A percentile compares a stretch with the other conserved stretches of the same genome.
Conservation (phyloP, 176 grass and related monocot genomes). For the Aegilops speltoides region DNA sequence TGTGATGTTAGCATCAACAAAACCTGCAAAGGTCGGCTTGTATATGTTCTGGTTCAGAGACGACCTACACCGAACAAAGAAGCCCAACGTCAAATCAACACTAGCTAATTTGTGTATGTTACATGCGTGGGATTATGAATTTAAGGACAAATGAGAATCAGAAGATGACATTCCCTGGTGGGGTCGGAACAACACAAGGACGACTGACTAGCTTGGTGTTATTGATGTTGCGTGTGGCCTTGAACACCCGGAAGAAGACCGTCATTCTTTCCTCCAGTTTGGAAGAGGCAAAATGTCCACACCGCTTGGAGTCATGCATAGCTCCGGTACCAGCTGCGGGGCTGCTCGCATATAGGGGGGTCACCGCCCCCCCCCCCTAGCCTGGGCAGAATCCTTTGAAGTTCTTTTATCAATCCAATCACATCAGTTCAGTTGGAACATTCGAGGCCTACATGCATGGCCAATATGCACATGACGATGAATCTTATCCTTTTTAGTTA, state of each 20-base stretch:
- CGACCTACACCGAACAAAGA: slow-evolving; percentile 32
- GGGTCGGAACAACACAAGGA: slow-evolving; percentile 85
- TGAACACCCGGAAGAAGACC: slow-evolving; percentile 69
- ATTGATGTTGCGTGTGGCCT: neutral
- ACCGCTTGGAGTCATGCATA: neutral
- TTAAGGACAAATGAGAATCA: neutral
- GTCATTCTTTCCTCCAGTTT: slow-evolving; percentile 46
- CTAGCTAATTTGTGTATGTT: neutral
- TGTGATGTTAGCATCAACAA: slow-evolving; percentile 45
- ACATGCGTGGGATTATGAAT: neutral
- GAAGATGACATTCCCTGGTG: slow-evolving; percentile 6
- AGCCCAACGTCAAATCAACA: neutral
- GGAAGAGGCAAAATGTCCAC: slow-evolving; percentile 42
- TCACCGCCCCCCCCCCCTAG: too few species aligned
- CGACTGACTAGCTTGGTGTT: slow-evolving; percentile 35
- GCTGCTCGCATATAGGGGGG: too few species aligned
- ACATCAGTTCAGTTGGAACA: neutral
- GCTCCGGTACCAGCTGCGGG: too few species aligned
- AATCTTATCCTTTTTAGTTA: too few species aligned
- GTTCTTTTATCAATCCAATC: too few species aligned
- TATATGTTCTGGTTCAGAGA: slow-evolving; percentile 47
- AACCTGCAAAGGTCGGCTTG: slow-evolving; percentile 62
- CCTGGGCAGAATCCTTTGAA: too few species aligned
- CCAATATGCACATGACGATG: neutral
- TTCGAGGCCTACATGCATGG: neutral